Evolutionary conservation across 768 basidiomycete species (phyloP).

Genomic region (Trametes cingulata): DNA sequence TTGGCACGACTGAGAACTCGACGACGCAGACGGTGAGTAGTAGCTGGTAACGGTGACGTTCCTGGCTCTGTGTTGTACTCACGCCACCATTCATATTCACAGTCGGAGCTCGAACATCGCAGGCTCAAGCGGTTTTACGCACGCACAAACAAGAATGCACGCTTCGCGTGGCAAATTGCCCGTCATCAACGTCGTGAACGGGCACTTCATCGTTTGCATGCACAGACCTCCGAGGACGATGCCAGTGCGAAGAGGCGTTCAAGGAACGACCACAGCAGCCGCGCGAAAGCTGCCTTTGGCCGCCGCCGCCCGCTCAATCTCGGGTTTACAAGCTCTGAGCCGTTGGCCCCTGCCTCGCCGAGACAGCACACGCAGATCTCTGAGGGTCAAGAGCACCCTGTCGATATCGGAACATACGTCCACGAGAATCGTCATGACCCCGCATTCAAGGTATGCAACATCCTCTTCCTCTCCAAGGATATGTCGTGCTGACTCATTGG

Average conservation of each 20-base stretch:
- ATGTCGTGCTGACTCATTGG: not conserved
- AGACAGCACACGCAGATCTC: not conserved
- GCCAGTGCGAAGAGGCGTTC: too few relatives aligned
- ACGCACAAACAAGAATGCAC: slow-evolving; percentile 13
- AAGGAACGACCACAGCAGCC: too few relatives aligned
- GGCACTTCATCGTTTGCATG: slow-evolving; percentile 10
- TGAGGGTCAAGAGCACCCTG: not conserved
- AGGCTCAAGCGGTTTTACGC: slow-evolving; percentile 6
- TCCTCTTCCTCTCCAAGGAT: not conserved
- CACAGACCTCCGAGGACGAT: too few relatives aligned
- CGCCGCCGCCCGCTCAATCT: not conserved
- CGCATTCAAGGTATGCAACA: not conserved
- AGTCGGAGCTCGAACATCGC: slow-evolving; percentile 22
- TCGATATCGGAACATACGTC: not conserved
- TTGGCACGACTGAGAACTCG: slow-evolving; percentile 15
- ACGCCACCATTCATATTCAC: not conserved
- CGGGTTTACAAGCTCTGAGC: not conserved
- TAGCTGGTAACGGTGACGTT: too few relatives aligned
- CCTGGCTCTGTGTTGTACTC: too few relatives aligned
- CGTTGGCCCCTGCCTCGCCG: not conserved
- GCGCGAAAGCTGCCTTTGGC: too few relatives aligned
- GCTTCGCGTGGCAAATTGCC: slow-evolving; percentile 8
- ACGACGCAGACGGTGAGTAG: slow-evolving; percentile 16
- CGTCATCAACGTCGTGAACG: slow-evolving; percentile 24
- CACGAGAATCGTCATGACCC: not conserved